These are phyloP conservation scores for Lanmaoa rubissima DNA, from an alignment of 768 basidiomycete species.

Conservation along the genomic window DNA sequence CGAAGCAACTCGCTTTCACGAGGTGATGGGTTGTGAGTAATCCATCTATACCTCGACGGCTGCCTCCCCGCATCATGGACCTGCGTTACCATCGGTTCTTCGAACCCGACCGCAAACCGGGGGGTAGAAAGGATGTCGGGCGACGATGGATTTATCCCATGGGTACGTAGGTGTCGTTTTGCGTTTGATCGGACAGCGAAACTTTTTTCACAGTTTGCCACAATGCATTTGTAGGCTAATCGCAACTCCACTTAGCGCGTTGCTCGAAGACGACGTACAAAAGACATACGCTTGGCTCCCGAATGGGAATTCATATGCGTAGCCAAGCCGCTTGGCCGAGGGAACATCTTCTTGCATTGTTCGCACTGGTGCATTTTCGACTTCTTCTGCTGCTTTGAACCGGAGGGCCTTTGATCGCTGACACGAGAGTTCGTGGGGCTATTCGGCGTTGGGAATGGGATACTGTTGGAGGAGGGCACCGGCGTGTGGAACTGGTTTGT, in stretches of 20 bases:
- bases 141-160: constrained; percentile 46
- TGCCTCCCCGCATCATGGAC: constrained; percentile 38
- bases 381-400: constrained; percentile 31
- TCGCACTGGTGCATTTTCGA: constrained; percentile 51
- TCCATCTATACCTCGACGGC: constrained; percentile 40
- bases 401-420: constrained; percentile 11
- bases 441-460: constrained; percentile 11
- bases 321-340: constrained; percentile 48
- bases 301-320: constrained; percentile 56
- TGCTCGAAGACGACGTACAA: background rate
- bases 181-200: constrained; percentile 83
- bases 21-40: constrained; percentile 37
- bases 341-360: constrained; percentile 45
- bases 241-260: constrained; percentile 6
- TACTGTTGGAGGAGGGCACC: background rate
- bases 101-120: constrained; percentile 41
- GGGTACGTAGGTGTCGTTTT: constrained; percentile 74
- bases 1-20: constrained; percentile 28
- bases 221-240: constrained; percentile 45
- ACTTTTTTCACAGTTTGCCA: constrained; percentile 58
- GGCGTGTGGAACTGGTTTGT: constrained; percentile 16
- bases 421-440: constrained; percentile 1
- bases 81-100: constrained; percentile 45
- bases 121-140: constrained; percentile 21
- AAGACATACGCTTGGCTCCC: constrained; percentile 46